Conservation (phyloP, 2,329 filamentous ascomycete species). For the Coniochaeta ligniaria region DNA sequence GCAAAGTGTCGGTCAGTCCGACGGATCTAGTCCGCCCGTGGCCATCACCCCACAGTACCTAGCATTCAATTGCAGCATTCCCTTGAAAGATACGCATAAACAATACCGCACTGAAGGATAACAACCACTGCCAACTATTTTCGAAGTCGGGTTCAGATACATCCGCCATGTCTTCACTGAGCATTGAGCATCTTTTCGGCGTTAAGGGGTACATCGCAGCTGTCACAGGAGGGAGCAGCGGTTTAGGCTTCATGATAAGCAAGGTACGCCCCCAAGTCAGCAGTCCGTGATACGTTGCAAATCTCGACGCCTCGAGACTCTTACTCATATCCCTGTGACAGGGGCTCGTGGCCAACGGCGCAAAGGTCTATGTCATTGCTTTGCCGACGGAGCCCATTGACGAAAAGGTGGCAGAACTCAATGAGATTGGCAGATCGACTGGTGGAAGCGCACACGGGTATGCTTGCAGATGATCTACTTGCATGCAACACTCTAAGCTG, state of each 20-base stretch:
- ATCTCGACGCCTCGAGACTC: background rate
- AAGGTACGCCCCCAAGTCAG: constrained; percentile 21
- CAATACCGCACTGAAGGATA: no score
- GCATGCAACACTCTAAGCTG: no score
- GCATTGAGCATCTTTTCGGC: constrained; percentile 13
- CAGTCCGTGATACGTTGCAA: background rate
- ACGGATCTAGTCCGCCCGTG: background rate
- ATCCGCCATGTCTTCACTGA: constrained; percentile 9
- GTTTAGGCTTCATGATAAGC: constrained; percentile 38
- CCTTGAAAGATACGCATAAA: no score
- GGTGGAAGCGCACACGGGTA: constrained; percentile 32
- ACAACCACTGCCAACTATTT: background rate
- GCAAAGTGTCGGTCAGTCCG: background rate
- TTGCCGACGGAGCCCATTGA: constrained; percentile 32
- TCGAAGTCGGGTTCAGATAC: background rate
- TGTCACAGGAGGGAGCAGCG: constrained; percentile 31
- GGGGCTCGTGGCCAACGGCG: constrained; percentile 36
- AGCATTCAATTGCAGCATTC: no score
- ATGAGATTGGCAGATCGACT: constrained; percentile 22
- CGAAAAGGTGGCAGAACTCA: constrained; percentile 28
- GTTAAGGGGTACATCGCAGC: constrained; percentile 24
- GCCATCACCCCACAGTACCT: no score
- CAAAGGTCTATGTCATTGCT: constrained; percentile 35
- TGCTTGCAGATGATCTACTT: constrained; percentile 6
- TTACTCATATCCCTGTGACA: constrained; percentile 7